Conservation (phyloP, 257 asterid genomes). For the Nicotiana knightiana region DNA sequence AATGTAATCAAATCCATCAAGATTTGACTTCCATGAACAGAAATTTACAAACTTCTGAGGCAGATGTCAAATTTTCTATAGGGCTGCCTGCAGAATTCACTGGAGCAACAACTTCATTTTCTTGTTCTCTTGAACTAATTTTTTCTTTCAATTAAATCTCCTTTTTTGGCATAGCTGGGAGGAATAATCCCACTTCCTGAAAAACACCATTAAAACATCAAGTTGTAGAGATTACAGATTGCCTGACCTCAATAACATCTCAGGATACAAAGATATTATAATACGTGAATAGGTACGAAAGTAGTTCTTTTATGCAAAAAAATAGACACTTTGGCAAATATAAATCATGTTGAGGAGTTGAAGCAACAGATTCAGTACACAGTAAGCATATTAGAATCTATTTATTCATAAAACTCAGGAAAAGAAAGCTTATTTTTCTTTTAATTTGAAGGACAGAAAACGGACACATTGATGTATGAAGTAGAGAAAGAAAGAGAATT, state of each 20-base stretch:
- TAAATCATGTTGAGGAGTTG: background rate
- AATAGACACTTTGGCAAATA: background rate
- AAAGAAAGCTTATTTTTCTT: background rate
- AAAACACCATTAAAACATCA: background rate
- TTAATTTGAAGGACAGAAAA: background rate
- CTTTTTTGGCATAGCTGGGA: slow-evolving; percentile 19
- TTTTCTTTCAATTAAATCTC: slow-evolving; percentile 22
- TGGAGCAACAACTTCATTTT: slow-evolving; percentile 20
- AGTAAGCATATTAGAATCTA: background rate
- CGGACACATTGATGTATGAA: background rate
- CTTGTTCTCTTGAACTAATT: slow-evolving; percentile 28
- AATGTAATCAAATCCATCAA: background rate
- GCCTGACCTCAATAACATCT: background rate
- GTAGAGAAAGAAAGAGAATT: background rate
- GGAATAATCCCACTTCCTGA: slow-evolving; percentile 22
- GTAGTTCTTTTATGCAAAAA: background rate
- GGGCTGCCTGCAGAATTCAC: slow-evolving; percentile 23
- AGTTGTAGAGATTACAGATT: background rate
- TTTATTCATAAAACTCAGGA: background rate
- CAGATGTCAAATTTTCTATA: slow-evolving; percentile 20
- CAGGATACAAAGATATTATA: background rate
- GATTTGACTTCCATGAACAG: background rate
- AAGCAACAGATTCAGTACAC: background rate
- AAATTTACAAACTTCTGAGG: background rate
- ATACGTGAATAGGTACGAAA: background rate